phyloP scores from a whole-genome alignment of 352 stramenopile species.

The Pythium aphanidermatum region DNA sequence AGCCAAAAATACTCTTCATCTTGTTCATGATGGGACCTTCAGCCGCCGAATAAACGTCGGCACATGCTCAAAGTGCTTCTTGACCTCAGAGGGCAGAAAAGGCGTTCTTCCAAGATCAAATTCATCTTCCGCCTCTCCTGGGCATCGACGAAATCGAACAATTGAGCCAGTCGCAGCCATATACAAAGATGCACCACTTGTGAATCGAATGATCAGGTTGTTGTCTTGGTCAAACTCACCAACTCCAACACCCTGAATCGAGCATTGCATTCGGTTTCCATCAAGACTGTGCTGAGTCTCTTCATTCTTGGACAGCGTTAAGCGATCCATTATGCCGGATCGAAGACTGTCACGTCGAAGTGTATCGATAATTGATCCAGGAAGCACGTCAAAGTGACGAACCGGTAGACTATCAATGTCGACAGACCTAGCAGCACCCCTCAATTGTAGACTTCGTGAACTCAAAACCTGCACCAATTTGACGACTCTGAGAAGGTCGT shows the following conservation, averaged over 20 bases:
- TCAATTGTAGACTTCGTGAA: conserved; percentile 43
- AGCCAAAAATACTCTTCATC: conserved; percentile 6
- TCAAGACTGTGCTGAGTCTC: neutral
- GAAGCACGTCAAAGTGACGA: conserved; percentile 46
- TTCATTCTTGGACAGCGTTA: no score
- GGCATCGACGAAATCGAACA: conserved; percentile 18
- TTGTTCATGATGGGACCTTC: neutral
- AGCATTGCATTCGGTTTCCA: conserved; percentile 1
- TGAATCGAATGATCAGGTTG: conserved; percentile 36
- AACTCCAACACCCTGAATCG: conserved; percentile 35
- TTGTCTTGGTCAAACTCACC: conserved; percentile 32
- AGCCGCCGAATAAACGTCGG: conserved; percentile 17
- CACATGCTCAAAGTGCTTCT: conserved; percentile 19
- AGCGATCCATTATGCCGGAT: neutral
- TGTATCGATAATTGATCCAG: conserved; percentile 32
- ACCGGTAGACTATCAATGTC: conserved; percentile 34
- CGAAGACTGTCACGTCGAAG: conserved; percentile 24
- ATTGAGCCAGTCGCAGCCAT: conserved; percentile 37
- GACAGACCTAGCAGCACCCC: conserved; percentile 29
- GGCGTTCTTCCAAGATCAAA: conserved; percentile 12
- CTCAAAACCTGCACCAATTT: conserved; percentile 50
- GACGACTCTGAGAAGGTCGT: conserved; percentile 18
- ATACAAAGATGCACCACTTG: conserved; percentile 35
- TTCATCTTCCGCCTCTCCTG: conserved; percentile 3
- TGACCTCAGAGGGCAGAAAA: conserved; percentile 17